Conservation (phyloP, 345 rosid species). For the Hevea brasiliensis region DNA sequence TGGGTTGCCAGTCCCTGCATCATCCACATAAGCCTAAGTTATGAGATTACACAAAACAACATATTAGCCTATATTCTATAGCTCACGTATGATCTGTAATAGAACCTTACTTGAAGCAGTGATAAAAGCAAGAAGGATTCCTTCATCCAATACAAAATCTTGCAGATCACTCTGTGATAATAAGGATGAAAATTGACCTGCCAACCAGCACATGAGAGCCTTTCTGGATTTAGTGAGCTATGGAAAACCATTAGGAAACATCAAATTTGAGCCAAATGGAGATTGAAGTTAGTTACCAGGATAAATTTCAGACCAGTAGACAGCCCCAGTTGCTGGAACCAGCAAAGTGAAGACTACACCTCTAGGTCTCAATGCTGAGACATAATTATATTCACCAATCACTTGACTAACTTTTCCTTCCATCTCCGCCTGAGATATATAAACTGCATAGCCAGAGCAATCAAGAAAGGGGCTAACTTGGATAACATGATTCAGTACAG, state of each 20-base stretch:
- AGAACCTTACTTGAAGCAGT: slow-evolving; percentile 58
- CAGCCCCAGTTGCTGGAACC: slow-evolving; percentile 66
- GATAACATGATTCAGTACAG: slow-evolving; percentile 44
- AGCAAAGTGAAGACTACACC: slow-evolving; percentile 55
- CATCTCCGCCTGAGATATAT: slow-evolving; percentile 64
- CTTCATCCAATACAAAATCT: slow-evolving; percentile 66
- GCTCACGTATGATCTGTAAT: background rate
- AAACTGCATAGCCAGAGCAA: slow-evolving; percentile 74
- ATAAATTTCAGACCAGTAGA: slow-evolving; percentile 76
- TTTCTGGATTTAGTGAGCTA: background rate
- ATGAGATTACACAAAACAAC: background rate
- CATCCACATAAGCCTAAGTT: slow-evolving; percentile 20
- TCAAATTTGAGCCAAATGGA: background rate
- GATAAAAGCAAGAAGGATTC: slow-evolving; percentile 69
- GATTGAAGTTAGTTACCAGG: slow-evolving; percentile 46
- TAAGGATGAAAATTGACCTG: slow-evolving; percentile 47
- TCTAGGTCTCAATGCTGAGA: slow-evolving; percentile 63
- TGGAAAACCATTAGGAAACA: background rate
- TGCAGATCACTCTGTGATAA: slow-evolving; percentile 59
- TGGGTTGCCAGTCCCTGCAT: slow-evolving; percentile 59
- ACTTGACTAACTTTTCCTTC: slow-evolving; percentile 46
- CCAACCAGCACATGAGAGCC: slow-evolving; percentile 12
- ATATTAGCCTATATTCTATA: background rate
- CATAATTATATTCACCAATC: slow-evolving; percentile 37
- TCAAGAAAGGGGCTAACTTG: slow-evolving; percentile 61